Base-by-base conservation (phyloP, 2,329 filamentous ascomycete genomes). In the Aureobasidium vineae region DNA sequence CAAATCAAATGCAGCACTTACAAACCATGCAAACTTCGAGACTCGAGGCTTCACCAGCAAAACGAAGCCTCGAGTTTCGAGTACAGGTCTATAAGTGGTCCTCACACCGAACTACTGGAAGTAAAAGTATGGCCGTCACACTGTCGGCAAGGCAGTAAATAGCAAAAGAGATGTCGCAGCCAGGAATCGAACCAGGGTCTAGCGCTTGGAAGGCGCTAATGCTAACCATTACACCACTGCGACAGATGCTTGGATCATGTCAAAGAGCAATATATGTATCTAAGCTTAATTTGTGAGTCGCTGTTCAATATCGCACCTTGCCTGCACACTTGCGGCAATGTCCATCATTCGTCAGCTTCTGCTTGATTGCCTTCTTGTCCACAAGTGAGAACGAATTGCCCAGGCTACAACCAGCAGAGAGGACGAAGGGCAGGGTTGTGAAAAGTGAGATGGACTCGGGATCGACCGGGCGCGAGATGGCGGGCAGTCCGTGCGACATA, bases 171-270 rank as follows among this genome's bases (percentile, higher is more conserved):
- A 28, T 56, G 53, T 56, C 33, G 33, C 53, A 56, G 53, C 53
- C 53, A 56, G 53, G 53, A 56, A 56, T 56, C 53, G 53, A 56
- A 56, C 53, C 53, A 56, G 53, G 53, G 36, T 56, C 36, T 41
- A 56, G 33, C 53, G 53, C 53, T 56, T 56, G 53, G 53, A 56
- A 56, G 53, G 53, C 53, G 53, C 33, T 56, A 56, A 41, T 56
- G 53, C 53, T 56, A 56, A 54, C 53, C 53, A 56, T 56, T 56
- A 56, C 53, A 56, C 53, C 53, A 56, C 53, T 56, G 53, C 33
- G 36, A 56, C 53, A 36, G 23, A 31, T 52, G 23, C 4, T 31
- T 7, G 2, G n/a, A 8, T 52, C 15, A 19, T 8, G 26, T 28
- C 33, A 28, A 4, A 49, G n/a, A n/a, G 19, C n/a, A 16, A 3